Conservation (phyloP, 371 early-diverging fungal genomes). For the Mycotypha africana region DNA sequence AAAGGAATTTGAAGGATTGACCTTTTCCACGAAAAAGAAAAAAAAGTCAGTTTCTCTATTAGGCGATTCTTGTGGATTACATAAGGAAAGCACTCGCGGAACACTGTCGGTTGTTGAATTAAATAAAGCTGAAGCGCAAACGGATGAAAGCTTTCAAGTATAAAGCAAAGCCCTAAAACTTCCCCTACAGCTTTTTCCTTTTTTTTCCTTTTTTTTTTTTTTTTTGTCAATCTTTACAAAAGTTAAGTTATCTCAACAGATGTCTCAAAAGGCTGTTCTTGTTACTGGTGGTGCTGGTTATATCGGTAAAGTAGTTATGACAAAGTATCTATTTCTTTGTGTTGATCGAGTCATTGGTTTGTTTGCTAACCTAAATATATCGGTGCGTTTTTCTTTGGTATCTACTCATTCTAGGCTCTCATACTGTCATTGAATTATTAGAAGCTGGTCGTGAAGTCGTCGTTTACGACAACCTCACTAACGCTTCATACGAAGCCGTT, state of each 20-base stretch:
- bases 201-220: not conserved
- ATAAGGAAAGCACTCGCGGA: constrained; percentile 5
- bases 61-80: constrained; percentile 13
- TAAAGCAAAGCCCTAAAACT: not conserved
- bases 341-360: no score
- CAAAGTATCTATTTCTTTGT: no score
- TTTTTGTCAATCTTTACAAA: not conserved
- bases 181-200: not conserved
- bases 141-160: not conserved
- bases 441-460: constrained; percentile 65
- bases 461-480: constrained; percentile 79
- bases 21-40: no score
- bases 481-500: constrained; percentile 69
- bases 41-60: constrained; percentile 12
- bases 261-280: constrained; percentile 31
- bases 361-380: not conserved
- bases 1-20: no score
- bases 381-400: not conserved
- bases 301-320: no score
- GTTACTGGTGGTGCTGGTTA: constrained; percentile 54
- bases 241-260: no score
- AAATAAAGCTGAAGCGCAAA: constrained; percentile 2
- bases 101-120: no score
- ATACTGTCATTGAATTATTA: constrained; percentile 84
- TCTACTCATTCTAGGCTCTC: constrained; percentile 70